Evolutionary conservation across 371 early-diverging fungal species (phyloP).

Genomic region (Fennellomyces sp.): DNA sequence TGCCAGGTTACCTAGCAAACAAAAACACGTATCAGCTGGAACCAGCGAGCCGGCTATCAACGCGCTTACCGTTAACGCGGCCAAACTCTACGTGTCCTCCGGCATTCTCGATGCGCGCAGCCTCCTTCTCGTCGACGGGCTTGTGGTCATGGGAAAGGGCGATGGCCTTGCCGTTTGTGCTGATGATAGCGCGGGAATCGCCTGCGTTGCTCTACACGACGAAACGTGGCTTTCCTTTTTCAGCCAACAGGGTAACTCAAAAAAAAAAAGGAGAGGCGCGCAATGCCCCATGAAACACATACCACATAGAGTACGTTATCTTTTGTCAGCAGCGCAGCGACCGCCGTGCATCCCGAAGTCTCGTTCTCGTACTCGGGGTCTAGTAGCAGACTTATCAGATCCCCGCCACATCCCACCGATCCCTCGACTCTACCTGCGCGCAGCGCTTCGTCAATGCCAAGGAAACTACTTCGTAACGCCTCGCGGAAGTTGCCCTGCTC

Average conservation of each 20-base stretch:
- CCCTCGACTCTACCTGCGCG: constrained; percentile 51
- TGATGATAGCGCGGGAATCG: constrained; percentile 91
- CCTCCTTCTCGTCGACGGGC: constrained; percentile 81
- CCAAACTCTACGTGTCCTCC: constrained; percentile 96
- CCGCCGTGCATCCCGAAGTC: constrained; percentile 95
- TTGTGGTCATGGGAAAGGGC: constrained; percentile 95
- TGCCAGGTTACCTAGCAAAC: constrained; percentile 78
- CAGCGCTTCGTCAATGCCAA: constrained; percentile 82
- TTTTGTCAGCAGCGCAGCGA: constrained; percentile 81
- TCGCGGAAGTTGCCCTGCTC: constrained; percentile 59
- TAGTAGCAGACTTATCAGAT: constrained; percentile 19
- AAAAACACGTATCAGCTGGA: no score
- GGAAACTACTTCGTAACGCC: constrained; percentile 81
- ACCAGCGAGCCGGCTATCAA: no score
- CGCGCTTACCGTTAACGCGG: constrained; percentile 89
- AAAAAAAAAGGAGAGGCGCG: neutral
- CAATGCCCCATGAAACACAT: constrained; percentile 15
- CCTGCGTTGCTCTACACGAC: constrained; percentile 85
- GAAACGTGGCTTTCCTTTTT: constrained; percentile 8
- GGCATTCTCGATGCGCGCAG: constrained; percentile 79
- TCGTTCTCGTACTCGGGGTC: constrained; percentile 74
- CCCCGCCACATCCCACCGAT: neutral
- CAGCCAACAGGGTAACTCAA: neutral
- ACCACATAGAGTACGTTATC: constrained; percentile 48
- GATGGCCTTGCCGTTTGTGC: constrained; percentile 69